Evolutionary conservation across 2,329 filamentous ascomycete genomes (phyloP).

Genomic region (Camillea tinctor): DNA sequence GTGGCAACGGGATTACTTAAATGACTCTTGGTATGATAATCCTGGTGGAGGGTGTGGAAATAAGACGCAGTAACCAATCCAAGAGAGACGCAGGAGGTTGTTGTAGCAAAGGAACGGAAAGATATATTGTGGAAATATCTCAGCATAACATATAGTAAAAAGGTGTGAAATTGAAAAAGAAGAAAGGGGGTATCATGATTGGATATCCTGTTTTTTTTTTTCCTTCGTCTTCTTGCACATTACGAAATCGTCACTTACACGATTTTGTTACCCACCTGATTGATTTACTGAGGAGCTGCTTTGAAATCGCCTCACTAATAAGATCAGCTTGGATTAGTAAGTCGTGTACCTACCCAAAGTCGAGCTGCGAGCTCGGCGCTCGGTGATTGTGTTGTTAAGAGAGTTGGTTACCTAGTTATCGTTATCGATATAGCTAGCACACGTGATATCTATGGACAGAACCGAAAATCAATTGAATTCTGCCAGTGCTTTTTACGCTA

Average conservation of each 20-base stretch:
- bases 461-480: not conserved
- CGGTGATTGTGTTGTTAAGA: conserved; percentile 8
- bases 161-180: not conserved
- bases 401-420: no score
- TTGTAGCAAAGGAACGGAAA: conserved; percentile 24
- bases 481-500: not conserved
- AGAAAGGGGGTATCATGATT: conserved; percentile 10
- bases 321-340: not conserved
- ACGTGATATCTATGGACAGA: not conserved
- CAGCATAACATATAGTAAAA: conserved; percentile 21
- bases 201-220: conserved; percentile 3
- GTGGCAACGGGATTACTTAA: conserved; percentile 3
- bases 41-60: conserved; percentile 21
- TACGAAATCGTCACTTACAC: conserved; percentile 27
- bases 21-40: conserved; percentile 17
- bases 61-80: conserved; percentile 25
- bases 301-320: conserved; percentile 35
- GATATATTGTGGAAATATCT: conserved; percentile 26
- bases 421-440: not conserved
- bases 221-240: not conserved
- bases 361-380: conserved; percentile 9
- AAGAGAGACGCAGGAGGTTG: conserved; percentile 21
- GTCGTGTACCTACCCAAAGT: not conserved
- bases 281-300: conserved; percentile 29
- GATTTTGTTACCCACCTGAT: conserved; percentile 21